Evolutionary conservation across 768 basidiomycete species (phyloP).

Genomic region (Lactarius akahatsu): DNA sequence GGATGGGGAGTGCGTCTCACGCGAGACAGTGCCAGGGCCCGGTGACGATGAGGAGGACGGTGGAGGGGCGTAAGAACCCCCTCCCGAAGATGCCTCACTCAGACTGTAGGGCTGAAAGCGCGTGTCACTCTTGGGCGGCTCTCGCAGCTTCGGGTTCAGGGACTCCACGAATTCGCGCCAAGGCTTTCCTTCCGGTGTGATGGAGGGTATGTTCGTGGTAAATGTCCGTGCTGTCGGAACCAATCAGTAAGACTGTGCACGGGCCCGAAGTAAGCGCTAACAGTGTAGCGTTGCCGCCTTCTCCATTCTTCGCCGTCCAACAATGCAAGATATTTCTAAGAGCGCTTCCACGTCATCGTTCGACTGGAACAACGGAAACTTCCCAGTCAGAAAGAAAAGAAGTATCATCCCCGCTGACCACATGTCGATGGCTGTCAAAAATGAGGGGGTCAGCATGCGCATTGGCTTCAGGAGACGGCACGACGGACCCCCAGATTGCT

Average conservation of each 20-base stretch:
- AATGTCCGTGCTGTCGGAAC: conserved; percentile 73
- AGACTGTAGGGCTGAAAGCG: conserved; percentile 54
- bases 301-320: conserved; percentile 83
- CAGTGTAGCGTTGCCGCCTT: conserved; percentile 85
- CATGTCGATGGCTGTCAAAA: conserved; percentile 79
- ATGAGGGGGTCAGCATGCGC: conserved; percentile 19
- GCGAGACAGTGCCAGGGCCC: conserved; percentile 31
- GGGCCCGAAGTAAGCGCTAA: conserved; percentile 36
- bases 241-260: conserved; percentile 6
- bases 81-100: conserved; percentile 30
- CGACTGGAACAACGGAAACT: conserved; percentile 93
- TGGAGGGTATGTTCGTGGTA: conserved; percentile 82
- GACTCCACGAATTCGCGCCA: conserved; percentile 75
- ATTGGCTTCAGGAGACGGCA: not conserved
- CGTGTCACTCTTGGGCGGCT: conserved; percentile 50
- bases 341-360: conserved; percentile 93
- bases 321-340: conserved; percentile 88
- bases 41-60: conserved; percentile 32
- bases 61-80: conserved; percentile 32
- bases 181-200: conserved; percentile 61
- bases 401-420: conserved; percentile 95
- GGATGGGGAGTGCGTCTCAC: conserved; percentile 30
- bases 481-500: conserved; percentile 83
- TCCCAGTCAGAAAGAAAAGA: conserved; percentile 86
- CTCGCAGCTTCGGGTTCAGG: conserved; percentile 70